A percentile compares a stretch with the other conserved stretches of the same genome.
Conservation (phyloP, 306 rosid genomes). For the Gynostemma pentaphyllum region DNA sequence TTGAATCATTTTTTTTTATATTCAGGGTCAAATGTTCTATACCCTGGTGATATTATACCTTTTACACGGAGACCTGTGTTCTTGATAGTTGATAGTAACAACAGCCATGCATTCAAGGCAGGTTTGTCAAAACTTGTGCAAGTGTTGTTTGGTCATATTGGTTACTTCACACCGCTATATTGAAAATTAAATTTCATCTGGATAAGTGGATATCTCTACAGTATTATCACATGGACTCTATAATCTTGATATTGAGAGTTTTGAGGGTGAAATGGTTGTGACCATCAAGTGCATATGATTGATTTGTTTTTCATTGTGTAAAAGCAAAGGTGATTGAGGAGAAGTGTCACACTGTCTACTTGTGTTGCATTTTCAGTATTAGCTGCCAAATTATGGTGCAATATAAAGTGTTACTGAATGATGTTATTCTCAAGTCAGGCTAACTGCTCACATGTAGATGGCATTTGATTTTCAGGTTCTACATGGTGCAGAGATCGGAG, state of each 20-base stretch:
- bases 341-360: background rate
- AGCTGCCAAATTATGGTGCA: too few species aligned
- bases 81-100: constrained; percentile 88
- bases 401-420: background rate
- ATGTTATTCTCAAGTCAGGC: background rate
- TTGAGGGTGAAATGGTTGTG: background rate
- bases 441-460: background rate
- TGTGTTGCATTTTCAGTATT: background rate
- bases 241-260: background rate
- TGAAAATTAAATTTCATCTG: background rate
- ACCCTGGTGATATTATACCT: constrained; percentile 91
- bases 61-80: constrained; percentile 94
- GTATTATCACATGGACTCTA: background rate
- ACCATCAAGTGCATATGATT: background rate
- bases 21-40: constrained; percentile 75
- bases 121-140: constrained; percentile 95
- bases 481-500: constrained; percentile 91
- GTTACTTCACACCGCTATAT: constrained; percentile 10
- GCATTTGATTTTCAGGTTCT: constrained; percentile 48
- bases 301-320: background rate
- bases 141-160: constrained; percentile 21
- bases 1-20: background rate
- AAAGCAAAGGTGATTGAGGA: background rate
- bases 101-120: constrained; percentile 99
- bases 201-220: background rate